phyloP scores from a whole-genome alignment of 2,329 filamentous ascomycete genomes.

The Aspergillus transmontanensis region DNA sequence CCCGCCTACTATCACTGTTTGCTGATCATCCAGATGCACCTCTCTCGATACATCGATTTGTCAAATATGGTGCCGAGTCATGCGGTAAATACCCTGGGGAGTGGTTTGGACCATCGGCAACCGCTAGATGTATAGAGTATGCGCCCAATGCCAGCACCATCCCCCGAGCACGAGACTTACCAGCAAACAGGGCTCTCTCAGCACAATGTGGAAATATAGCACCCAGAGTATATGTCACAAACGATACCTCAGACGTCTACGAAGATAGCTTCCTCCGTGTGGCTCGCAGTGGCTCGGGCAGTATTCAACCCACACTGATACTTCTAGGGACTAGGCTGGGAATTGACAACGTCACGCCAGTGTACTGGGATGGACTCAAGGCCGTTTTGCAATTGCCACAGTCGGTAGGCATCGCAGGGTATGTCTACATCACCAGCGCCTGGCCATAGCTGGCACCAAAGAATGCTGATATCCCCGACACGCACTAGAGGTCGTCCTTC shows the following conservation, averaged over 20 bases:
- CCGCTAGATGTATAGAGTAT: slow-evolving; percentile 90
- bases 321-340: slow-evolving; percentile 86
- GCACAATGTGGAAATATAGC: slow-evolving; percentile 63
- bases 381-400: slow-evolving; percentile 82
- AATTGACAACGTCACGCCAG: slow-evolving; percentile 89
- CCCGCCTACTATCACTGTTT: slow-evolving; percentile 75
- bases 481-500: slow-evolving; percentile 77
- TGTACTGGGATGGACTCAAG: slow-evolving; percentile 94
- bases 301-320: slow-evolving; percentile 82
- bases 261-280: slow-evolving; percentile 82
- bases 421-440: slow-evolving; percentile 27
- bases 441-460: not conserved
- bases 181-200: slow-evolving; percentile 66
- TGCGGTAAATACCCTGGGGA: slow-evolving; percentile 96
- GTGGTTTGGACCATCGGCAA: slow-evolving; percentile 98
- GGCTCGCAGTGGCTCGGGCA: slow-evolving; percentile 66
- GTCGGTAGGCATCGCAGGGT: slow-evolving; percentile 96
- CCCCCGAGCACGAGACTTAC: not conserved
- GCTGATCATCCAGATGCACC: slow-evolving; percentile 83
- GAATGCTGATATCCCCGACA: slow-evolving; percentile 12
- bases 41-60: slow-evolving; percentile 94
- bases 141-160: slow-evolving; percentile 33
- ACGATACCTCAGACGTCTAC: slow-evolving; percentile 89
- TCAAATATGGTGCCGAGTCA: slow-evolving; percentile 78
- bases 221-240: slow-evolving; percentile 83